These are phyloP conservation scores for Phytophthora fragariaefolia DNA, from an alignment of 352 stramenopile species.

Conservation along the genomic window DNA sequence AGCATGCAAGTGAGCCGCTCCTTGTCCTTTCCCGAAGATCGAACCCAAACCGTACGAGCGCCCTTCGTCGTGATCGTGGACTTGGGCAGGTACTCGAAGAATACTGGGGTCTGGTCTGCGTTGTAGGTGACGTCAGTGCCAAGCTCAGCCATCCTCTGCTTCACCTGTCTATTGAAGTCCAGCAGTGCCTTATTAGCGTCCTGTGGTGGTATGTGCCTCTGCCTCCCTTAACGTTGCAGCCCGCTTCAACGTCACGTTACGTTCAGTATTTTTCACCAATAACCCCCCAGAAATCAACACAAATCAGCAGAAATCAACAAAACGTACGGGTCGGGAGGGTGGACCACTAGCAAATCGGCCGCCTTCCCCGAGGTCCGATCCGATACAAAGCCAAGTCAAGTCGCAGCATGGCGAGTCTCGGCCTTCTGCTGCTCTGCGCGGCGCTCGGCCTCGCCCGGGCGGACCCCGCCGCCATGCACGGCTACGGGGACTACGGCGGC, in stretches of 20 bases:
- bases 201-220: not conserved
- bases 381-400: not conserved
- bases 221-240: too few relatives aligned
- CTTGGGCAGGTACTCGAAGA: slow-evolving; percentile 23
- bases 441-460: slow-evolving; percentile 7
- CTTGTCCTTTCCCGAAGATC: slow-evolving; percentile 11
- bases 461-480: slow-evolving; percentile 22
- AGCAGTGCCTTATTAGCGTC: not conserved
- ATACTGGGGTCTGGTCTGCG: slow-evolving; percentile 24
- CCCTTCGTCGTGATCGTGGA: slow-evolving; percentile 10
- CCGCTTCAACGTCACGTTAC: not conserved
- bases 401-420: slow-evolving; percentile 4
- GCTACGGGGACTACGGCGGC: slow-evolving; percentile 20
- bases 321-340: too few relatives aligned
- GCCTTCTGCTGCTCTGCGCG: slow-evolving; percentile 14
- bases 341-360: slow-evolving; percentile 16
- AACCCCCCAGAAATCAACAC: too few relatives aligned
- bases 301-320: too few relatives aligned
- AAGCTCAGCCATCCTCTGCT: not conserved
- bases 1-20: slow-evolving; percentile 21
- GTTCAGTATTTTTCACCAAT: too few relatives aligned
- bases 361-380: not conserved
- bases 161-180: not conserved
- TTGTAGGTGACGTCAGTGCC: slow-evolving; percentile 17
- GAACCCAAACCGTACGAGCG: slow-evolving; percentile 7